Evolutionary conservation across 164 flowering plant genomes (phyloP).

Genomic region (Chimonanthus salicifolius): DNA sequence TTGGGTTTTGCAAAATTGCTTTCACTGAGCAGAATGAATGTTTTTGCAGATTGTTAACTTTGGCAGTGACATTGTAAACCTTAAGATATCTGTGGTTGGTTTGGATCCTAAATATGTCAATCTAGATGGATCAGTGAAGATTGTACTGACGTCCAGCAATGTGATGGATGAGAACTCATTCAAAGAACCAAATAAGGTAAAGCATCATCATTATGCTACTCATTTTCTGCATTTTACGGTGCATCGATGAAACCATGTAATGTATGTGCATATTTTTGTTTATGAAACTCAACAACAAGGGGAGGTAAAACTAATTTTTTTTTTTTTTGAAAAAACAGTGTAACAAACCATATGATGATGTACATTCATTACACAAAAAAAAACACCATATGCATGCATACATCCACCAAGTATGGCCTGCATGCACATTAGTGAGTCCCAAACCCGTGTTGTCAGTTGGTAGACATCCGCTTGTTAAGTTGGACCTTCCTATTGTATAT

Average conservation of each 20-base stretch:
- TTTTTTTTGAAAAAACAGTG: too few relatives aligned
- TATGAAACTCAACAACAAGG: neutral
- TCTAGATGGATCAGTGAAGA: slow-evolving; percentile 42
- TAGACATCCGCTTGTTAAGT: neutral
- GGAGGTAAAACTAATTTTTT: neutral
- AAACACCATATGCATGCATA: neutral
- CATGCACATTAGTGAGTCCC: neutral
- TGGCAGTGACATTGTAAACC: slow-evolving; percentile 42
- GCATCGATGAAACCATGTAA: neutral
- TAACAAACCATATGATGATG: too few relatives aligned
- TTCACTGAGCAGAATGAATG: neutral
- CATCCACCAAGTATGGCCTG: neutral
- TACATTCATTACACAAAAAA: too few relatives aligned
- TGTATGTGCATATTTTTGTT: neutral
- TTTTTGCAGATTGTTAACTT: slow-evolving; percentile 73
- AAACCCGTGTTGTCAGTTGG: neutral
- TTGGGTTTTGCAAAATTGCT: neutral
- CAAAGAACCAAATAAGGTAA: slow-evolving; percentile 57
- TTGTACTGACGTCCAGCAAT: slow-evolving; percentile 48
- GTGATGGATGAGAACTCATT: slow-evolving; percentile 86
- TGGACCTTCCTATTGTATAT: neutral
- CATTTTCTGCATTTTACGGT: neutral
- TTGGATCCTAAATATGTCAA: slow-evolving; percentile 32
- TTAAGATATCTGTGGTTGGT: slow-evolving; percentile 48
- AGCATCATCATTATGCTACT: neutral